A percentile compares a stretch with the other conserved stretches of the same genome.
These are phyloP conservation scores for Liriodendron chinense DNA, from an alignment of 164 flowering plant species.

Conservation along the genomic window DNA sequence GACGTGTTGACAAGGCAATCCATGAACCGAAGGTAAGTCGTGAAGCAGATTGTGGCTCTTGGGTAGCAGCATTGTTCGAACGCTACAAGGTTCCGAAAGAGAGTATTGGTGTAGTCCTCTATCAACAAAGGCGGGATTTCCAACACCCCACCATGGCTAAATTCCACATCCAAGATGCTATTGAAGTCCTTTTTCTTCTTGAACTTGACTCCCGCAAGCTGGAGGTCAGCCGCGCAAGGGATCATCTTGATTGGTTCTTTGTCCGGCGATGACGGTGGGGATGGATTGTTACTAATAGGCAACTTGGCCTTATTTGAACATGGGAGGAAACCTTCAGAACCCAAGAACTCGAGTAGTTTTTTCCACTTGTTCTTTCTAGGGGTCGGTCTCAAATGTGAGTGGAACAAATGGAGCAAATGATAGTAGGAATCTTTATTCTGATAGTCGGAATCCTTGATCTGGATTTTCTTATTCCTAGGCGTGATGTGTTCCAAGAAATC, in stretches of 20 bases:
- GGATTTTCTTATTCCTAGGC: too few relatives aligned
- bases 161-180: background rate
- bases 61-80: background rate
- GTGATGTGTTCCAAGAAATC: too few relatives aligned
- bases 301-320: background rate
- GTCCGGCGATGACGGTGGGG: background rate
- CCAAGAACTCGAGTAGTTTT: background rate
- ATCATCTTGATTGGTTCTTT: background rate
- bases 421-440: too few relatives aligned
- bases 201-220: slow-evolving; percentile 1
- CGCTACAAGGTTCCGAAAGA: slow-evolving; percentile 3
- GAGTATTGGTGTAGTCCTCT: background rate
- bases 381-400: too few relatives aligned
- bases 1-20: slow-evolving; percentile 2
- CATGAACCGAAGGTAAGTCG: slow-evolving; percentile 4
- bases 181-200: background rate
- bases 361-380: background rate
- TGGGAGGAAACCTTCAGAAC: background rate
- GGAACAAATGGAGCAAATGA: too few relatives aligned
- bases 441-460: too few relatives aligned
- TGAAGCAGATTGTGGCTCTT: background rate
- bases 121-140: background rate
- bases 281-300: background rate
- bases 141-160: background rate
- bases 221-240: background rate